A percentile compares a stretch with the other conserved stretches of the same genome.
phyloP scores from a whole-genome alignment of 2,329 filamentous ascomycete genomes.

The Diaporthe sp. region DNA sequence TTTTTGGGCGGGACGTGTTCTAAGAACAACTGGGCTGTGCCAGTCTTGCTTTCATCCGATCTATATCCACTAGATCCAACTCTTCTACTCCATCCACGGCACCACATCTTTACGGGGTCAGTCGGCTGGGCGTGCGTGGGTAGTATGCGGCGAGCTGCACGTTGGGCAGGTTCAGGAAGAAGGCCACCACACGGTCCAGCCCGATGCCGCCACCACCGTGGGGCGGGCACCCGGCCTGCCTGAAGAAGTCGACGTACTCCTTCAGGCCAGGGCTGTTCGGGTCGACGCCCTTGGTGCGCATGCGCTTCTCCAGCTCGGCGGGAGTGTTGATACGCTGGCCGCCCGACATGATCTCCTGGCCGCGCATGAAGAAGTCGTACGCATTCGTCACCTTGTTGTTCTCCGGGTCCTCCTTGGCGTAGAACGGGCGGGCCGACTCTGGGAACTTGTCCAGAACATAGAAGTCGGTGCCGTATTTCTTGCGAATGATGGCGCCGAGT shows the following conservation, averaged over 20 bases:
- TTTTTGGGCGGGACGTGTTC: not conserved
- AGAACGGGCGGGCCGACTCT: constrained; percentile 87
- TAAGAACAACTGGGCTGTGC: not conserved
- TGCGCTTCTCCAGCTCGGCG: constrained; percentile 78
- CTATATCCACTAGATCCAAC: not conserved
- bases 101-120: constrained; percentile 56
- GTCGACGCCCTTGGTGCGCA: constrained; percentile 84
- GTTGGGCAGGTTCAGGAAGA: constrained; percentile 68
- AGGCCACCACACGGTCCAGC: constrained; percentile 84
- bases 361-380: constrained; percentile 89
- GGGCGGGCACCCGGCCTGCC: constrained; percentile 84
- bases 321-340: constrained; percentile 92
- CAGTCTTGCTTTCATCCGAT: not conserved
- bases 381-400: constrained; percentile 74
- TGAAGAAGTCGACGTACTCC: constrained; percentile 88
- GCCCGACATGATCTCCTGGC: constrained; percentile 92
- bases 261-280: constrained; percentile 80
- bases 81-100: not conserved
- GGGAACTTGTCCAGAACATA: constrained; percentile 98
- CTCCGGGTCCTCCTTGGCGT: constrained; percentile 82
- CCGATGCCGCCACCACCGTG: constrained; percentile 93
- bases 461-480: constrained; percentile 95
- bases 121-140: constrained; percentile 69
- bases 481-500: constrained; percentile 85
- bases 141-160: constrained; percentile 69